Conservation (phyloP, 805 yeast species). For the Metschnikowia noctiluminum region DNA sequence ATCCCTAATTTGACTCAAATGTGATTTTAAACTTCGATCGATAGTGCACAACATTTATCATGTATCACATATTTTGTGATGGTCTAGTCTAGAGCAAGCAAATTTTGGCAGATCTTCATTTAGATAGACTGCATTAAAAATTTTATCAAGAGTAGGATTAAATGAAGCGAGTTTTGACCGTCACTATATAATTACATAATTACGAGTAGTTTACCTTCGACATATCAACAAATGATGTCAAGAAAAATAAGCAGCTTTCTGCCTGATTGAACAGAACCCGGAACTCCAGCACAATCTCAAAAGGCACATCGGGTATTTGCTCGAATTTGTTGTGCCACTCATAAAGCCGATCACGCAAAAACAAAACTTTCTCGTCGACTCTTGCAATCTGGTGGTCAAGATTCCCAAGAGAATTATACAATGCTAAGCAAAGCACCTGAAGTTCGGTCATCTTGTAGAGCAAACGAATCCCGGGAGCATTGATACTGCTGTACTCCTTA, state of each 20-base stretch:
- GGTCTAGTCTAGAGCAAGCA: too few species aligned
- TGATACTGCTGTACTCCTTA: neutral
- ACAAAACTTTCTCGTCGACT: neutral
- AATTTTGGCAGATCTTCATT: too few species aligned
- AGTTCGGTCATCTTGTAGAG: constrained; percentile 3
- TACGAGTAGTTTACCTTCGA: neutral
- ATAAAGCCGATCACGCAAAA: neutral
- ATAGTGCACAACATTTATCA: too few species aligned
- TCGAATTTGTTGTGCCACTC: neutral
- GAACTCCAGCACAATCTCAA: neutral
- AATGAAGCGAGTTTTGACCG: too few species aligned
- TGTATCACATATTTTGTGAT: too few species aligned
- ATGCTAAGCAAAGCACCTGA: neutral
- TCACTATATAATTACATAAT: too few species aligned
- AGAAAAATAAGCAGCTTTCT: neutral
- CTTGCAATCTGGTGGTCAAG: neutral
- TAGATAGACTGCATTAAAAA: too few species aligned
- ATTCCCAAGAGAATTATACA: neutral
- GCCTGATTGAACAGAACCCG: neutral
- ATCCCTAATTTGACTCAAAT: too few species aligned
- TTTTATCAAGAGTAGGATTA: too few species aligned
- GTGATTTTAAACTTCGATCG: too few species aligned
- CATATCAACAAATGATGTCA: neutral
- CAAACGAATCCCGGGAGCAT: neutral
- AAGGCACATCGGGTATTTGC: neutral